Base-by-base conservation (phyloP, 257 asterid genomes). In the Hygrophila difformis region DNA sequence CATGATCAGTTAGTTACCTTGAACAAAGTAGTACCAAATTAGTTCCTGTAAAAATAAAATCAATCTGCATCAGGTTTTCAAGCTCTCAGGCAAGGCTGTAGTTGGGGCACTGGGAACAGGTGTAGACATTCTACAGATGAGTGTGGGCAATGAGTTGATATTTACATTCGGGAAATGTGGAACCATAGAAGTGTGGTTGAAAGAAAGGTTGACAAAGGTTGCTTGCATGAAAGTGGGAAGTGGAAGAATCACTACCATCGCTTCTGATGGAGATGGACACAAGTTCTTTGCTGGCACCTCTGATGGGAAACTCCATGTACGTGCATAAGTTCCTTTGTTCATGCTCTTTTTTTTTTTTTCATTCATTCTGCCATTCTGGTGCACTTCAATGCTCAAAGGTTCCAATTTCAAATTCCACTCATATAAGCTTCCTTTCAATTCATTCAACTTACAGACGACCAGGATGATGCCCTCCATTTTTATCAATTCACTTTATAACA, bases 251-350 rank as follows among this genome's bases (percentile, higher is more conserved):
- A 52, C 67, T 12, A 56, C 78, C 23, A 44, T 78, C 11, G 67
- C 81, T 14, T 64, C 79, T 2, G 95, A 81, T 56, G 15, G 45
- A 17, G 74, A 73, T 20, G 87, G 82, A 13, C 82, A 78, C 23
- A 81, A 74, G 85, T 78, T 81, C 17, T 85, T 78, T 53, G 77
- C 82, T 5, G 93, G 84, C 17, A 76, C 75, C 14, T 67, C 76
- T 0, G 93, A 85, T 39, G 95, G 87, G 43, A 78, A 58, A 69
- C 69, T 81, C 23, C 91, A 76, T 91, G 95, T 85, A 49, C 42
- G 16, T 18, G 31, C n/a, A n/a, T n/a, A n/a, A n/a, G n/a, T 8
- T 38, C 24, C 9, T 14, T 1, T 2, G 18, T 3, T 21, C 6
- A 8, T 34, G 18, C 16, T 23, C 19, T 17, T 38, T 6, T 33